Percentiles rank a stretch among this genome's conserved stretches.
Conservation (phyloP, 805 yeast genomes). For the Saccharomycopsis fodiens region DNA sequence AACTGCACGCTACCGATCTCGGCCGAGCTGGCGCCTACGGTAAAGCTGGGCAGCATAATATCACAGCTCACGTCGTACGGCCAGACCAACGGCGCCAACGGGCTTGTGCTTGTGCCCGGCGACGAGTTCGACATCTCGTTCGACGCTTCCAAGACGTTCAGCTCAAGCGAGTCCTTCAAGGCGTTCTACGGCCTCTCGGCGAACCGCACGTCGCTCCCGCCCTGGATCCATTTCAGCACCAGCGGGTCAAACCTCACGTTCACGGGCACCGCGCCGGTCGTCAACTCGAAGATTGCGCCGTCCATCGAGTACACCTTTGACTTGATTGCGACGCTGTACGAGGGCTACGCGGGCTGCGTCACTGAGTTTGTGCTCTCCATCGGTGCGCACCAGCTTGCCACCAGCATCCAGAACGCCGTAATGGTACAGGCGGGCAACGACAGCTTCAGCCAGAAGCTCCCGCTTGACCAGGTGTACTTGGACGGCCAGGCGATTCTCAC, state of each 20-base stretch:
- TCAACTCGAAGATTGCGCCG: constrained; percentile 84
- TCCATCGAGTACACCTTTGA: constrained; percentile 61
- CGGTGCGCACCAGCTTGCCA: constrained; percentile 75
- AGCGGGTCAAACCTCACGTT: constrained; percentile 46
- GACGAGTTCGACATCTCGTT: constrained; percentile 59
- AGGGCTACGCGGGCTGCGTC: constrained; percentile 64
- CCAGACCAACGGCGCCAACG: constrained; percentile 65
- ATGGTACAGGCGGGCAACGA: neutral
- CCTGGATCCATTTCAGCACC: constrained; percentile 72
- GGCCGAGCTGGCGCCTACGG: constrained; percentile 43
- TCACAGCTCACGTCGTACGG: constrained; percentile 58
- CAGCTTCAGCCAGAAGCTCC: constrained; percentile 11
- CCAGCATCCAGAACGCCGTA: constrained; percentile 4
- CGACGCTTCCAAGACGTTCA: constrained; percentile 50
- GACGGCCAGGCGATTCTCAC: constrained; percentile 47
- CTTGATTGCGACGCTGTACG: constrained; percentile 72
- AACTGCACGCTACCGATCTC: constrained; percentile 58
- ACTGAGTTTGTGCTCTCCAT: constrained; percentile 66
- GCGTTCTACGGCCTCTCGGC: constrained; percentile 76
- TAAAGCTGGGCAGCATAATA: constrained; percentile 36
- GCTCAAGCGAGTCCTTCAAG: constrained; percentile 38
- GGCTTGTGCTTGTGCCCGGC: constrained; percentile 68
- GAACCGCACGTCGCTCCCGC: constrained; percentile 83
- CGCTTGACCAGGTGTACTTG: constrained; percentile 43
- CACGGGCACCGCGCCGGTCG: constrained; percentile 82